A percentile compares a stretch with the other conserved stretches of the same genome.
phyloP scores from a whole-genome alignment of 495 filamentous ascomycete species.

The Trichoderma virens region DNA sequence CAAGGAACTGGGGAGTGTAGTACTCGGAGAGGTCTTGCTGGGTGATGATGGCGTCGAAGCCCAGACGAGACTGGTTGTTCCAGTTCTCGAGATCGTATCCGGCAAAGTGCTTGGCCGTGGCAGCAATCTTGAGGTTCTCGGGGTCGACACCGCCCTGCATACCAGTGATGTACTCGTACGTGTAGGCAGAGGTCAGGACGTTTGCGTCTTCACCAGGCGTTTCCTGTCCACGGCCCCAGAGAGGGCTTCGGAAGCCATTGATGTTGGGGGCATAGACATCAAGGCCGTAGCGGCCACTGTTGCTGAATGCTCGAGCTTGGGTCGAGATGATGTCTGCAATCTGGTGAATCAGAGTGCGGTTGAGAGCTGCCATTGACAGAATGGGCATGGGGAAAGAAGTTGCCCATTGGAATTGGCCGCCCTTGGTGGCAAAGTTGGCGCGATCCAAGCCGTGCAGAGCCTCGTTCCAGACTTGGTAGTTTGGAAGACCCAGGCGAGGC shows the following conservation, averaged over 20 bases:
- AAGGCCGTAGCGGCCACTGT: conserved; percentile 47
- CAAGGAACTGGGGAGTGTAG: conserved; percentile 39
- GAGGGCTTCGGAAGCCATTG: conserved; percentile 52
- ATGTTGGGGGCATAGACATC: conserved; percentile 64
- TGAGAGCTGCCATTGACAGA: conserved; percentile 36
- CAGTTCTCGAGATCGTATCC: conserved; percentile 57
- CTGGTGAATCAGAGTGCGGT: conserved; percentile 36
- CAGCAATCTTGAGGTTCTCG: conserved; percentile 41
- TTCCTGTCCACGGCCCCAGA: conserved; percentile 34
- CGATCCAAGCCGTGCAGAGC: conserved; percentile 39
- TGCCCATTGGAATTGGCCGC: conserved; percentile 34
- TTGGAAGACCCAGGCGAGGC: conserved; percentile 30
- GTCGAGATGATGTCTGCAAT: conserved; percentile 44
- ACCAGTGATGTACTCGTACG: conserved; percentile 51
- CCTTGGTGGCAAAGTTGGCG: conserved; percentile 20
- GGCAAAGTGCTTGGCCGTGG: conserved; percentile 59
- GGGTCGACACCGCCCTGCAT: conserved; percentile 41
- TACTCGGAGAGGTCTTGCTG: conserved; percentile 40
- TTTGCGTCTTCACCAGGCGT: conserved; percentile 45
- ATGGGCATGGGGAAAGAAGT: conserved; percentile 44
- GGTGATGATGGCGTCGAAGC: conserved; percentile 32
- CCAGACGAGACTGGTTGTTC: conserved; percentile 25
- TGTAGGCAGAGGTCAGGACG: conserved; percentile 47
- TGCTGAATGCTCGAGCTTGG: conserved; percentile 62
- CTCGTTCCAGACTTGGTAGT: conserved; percentile 48